Percentiles rank a stretch among this genome's conserved stretches.
Conservation (phyloP, 1,139 yeast genomes). For the Hansenula anomala region DNA sequence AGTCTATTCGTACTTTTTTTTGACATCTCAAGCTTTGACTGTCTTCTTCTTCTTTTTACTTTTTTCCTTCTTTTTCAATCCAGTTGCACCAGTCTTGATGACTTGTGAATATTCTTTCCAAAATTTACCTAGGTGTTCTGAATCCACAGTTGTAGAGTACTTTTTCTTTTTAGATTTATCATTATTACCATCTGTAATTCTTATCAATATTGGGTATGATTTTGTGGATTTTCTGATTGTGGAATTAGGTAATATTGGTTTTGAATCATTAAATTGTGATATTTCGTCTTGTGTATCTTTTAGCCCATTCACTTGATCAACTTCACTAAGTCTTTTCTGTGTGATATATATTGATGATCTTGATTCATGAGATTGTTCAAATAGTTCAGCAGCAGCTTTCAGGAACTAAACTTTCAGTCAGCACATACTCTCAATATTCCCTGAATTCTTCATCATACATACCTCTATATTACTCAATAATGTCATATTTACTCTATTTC, state of each 20-base stretch:
- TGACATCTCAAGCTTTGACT: no score
- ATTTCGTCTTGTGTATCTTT: slow-evolving; percentile 15
- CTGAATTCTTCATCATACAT: no score
- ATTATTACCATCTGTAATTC: slow-evolving; percentile 57
- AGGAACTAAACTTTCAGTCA: no score
- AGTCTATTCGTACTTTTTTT: no score
- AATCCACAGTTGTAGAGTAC: slow-evolving; percentile 60
- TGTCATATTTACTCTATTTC: slow-evolving; percentile 8
- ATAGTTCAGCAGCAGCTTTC: slow-evolving; percentile 29
- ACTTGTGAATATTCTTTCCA: slow-evolving; percentile 67
- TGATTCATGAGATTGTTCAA: slow-evolving; percentile 29
- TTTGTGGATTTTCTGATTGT: slow-evolving; percentile 15
- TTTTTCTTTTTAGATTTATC: slow-evolving; percentile 44
- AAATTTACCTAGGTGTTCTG: slow-evolving; percentile 53
- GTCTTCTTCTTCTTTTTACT: slow-evolving; percentile 38
- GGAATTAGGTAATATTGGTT: slow-evolving; percentile 54
- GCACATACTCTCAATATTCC: not conserved
- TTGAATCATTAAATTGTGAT: slow-evolving; percentile 13
- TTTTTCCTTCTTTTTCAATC: slow-evolving; percentile 60
- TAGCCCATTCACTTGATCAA: slow-evolving; percentile 18
- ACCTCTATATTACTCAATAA: slow-evolving; percentile 18
- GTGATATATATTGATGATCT: slow-evolving; percentile 39
- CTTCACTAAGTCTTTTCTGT: slow-evolving; percentile 31
- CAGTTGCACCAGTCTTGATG: slow-evolving; percentile 56
- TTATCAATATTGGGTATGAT: slow-evolving; percentile 45